A percentile compares a stretch with the other conserved stretches of the same genome.
Evolutionary conservation across 345 rosid species (phyloP).

Genomic region (Eucalyptus caleyi): DNA sequence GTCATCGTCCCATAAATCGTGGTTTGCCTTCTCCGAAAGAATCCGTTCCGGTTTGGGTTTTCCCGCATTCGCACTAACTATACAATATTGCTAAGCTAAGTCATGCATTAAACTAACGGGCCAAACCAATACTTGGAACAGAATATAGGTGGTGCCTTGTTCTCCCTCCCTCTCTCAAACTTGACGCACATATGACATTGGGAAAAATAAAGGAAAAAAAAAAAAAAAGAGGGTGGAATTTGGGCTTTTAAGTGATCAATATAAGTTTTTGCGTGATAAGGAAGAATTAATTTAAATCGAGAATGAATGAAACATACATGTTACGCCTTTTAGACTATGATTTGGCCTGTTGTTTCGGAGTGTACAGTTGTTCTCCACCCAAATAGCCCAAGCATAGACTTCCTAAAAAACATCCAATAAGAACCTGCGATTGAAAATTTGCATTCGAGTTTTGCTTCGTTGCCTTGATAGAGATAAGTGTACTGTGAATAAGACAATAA

Average conservation of each 20-base stretch:
- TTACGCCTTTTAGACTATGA: neutral
- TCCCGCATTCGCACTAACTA: neutral
- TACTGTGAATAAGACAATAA: neutral
- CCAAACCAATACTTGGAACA: neutral
- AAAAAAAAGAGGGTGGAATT: rapidly evolving
- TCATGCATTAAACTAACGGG: neutral
- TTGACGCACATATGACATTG: neutral
- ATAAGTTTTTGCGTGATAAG: neutral
- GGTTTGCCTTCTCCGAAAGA: neutral
- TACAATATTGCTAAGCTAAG: neutral
- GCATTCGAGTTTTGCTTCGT: neutral
- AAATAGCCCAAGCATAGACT: neutral
- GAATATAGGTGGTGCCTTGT: neutral
- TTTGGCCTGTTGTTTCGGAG: neutral
- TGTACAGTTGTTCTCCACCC: neutral
- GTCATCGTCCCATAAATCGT: neutral
- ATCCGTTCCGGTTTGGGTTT: neutral
- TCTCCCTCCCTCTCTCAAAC: neutral
- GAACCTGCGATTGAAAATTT: neutral
- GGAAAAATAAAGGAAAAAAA: rapidly evolving
- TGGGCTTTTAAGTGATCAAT: neutral
- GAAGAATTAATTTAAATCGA: neutral
- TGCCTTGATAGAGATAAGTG: neutral
- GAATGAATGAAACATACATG: neutral
- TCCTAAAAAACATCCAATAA: neutral